These are phyloP conservation scores for Eucalyptus regnans DNA, from an alignment of 345 rosid species.

Conservation along the genomic window DNA sequence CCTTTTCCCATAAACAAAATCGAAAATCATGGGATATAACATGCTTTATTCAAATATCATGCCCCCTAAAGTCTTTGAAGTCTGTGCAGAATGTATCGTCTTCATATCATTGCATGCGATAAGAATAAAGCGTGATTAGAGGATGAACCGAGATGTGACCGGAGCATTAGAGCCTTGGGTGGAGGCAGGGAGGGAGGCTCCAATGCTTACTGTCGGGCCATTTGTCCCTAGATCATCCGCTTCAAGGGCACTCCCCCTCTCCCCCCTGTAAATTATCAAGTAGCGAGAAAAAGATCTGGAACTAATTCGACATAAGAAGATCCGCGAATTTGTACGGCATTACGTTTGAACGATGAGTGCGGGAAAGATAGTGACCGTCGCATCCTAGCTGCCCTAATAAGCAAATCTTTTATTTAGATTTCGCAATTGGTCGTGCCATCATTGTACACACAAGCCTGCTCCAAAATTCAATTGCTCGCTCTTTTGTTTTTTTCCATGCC, in stretches of 20 bases:
- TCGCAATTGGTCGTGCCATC: background rate
- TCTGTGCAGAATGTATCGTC: background rate
- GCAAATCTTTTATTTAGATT: background rate
- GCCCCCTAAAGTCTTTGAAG: background rate
- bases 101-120: background rate
- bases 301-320: background rate
- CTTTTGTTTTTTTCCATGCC: background rate
- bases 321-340: background rate
- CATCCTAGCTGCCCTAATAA: background rate
- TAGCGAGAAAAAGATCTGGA: background rate
- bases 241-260: background rate
- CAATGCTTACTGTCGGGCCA: background rate
- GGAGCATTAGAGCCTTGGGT: background rate
- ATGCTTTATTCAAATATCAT: background rate
- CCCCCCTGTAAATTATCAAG: background rate
- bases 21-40: background rate
- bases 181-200: background rate
- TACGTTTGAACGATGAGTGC: background rate
- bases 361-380: background rate
- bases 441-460: background rate
- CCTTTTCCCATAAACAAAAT: background rate
- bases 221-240: background rate
- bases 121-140: background rate
- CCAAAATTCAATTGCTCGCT: background rate
- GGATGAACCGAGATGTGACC: background rate